These are phyloP conservation scores for Chamaecrista fasciculata DNA, from an alignment of 306 rosid species.

Conservation along the genomic window DNA sequence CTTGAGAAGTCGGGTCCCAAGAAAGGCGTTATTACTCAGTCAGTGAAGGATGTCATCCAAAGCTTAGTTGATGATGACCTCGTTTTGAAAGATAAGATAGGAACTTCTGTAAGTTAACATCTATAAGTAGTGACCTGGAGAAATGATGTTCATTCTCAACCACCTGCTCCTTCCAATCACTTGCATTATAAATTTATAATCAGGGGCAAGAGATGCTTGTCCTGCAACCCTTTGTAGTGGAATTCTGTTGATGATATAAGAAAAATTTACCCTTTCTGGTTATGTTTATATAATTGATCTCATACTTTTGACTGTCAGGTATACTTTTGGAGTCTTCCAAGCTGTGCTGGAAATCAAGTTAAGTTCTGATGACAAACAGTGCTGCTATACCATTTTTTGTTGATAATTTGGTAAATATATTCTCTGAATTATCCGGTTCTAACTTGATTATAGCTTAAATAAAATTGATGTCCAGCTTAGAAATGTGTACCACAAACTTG, in stretches of 20 bases:
- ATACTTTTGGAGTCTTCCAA: constrained; percentile 97
- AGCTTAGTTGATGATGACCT: constrained; percentile 97
- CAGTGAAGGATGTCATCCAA: constrained; percentile 94
- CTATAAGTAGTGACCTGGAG: not conserved
- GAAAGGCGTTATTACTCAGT: constrained; percentile 90
- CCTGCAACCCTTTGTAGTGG: not conserved
- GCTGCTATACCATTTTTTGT: constrained; percentile 24
- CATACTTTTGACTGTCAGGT: constrained; percentile 49
- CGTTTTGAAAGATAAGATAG: constrained; percentile 89
- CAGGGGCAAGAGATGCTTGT: constrained; percentile 9
- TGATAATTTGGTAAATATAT: constrained; percentile 19
- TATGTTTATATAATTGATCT: not conserved
- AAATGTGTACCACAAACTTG: constrained; percentile 70
- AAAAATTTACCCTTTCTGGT: not conserved
- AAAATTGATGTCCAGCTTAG: constrained; percentile 58
- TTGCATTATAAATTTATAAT: not conserved
- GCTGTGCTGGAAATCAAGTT: constrained; percentile 98
- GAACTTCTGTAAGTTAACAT: constrained; percentile 83
- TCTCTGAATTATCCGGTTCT: not conserved
- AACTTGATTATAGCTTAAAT: constrained; percentile 10
- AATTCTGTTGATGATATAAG: not conserved
- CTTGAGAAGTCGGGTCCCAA: constrained; percentile 88
- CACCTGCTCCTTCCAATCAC: not conserved
- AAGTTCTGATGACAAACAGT: constrained; percentile 18
- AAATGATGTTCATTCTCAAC: not conserved